These are phyloP conservation scores for Naganishia sp. DNA, from an alignment of 1,284 basidiomycete genomes.

Conservation along the genomic window DNA sequence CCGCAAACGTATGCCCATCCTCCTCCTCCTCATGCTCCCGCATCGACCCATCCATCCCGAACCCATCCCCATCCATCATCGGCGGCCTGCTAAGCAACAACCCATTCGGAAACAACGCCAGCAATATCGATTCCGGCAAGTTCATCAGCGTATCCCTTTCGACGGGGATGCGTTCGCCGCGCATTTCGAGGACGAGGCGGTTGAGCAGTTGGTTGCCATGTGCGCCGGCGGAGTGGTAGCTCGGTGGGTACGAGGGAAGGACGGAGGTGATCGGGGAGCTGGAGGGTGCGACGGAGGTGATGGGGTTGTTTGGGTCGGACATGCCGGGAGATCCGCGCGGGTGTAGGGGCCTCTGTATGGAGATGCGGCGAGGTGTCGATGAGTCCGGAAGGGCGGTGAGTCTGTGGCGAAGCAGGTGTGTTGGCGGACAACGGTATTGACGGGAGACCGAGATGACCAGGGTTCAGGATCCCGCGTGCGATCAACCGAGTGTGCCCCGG, in stretches of 20 bases:
- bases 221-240: constrained; percentile 32
- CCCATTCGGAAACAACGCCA: constrained; percentile 97
- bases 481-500: too few relatives aligned
- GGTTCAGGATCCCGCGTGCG: too few relatives aligned
- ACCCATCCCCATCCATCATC: constrained; percentile 35
- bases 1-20: constrained; percentile 25
- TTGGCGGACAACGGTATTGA: too few relatives aligned
- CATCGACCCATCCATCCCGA: constrained; percentile 55
- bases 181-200: constrained; percentile 85
- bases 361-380: background rate
- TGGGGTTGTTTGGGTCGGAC: constrained; percentile 42
- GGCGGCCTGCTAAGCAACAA: constrained; percentile 84
- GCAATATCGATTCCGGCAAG: constrained; percentile 90
- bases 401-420: too few relatives aligned
- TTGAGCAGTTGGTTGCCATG: constrained; percentile 32
- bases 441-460: too few relatives aligned
- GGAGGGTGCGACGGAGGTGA: constrained; percentile 58
- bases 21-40: constrained; percentile 50
- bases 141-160: constrained; percentile 99
- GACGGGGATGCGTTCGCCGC: constrained; percentile 87
- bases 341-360: too few relatives aligned
- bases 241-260: constrained; percentile 51
- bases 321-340: background rate
- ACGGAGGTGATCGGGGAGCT: constrained; percentile 67
- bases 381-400: background rate